These are phyloP conservation scores for Magnusiomyces paraingens DNA, from an alignment of 1,139 yeast genomes.

Conservation along the genomic window DNA sequence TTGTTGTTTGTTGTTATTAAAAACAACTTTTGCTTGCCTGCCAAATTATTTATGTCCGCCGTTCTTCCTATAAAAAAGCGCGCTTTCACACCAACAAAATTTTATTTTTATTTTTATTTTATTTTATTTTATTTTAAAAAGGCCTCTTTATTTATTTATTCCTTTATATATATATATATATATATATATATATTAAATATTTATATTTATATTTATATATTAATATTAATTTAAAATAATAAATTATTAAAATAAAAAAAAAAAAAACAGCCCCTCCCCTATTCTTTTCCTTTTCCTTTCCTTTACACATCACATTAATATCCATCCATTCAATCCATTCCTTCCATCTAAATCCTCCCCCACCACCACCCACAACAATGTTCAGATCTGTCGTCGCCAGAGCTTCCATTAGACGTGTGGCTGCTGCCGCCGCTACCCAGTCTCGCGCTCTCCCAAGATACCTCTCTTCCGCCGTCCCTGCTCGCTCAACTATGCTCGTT, in stretches of 20 bases:
- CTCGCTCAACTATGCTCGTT: constrained; percentile 6
- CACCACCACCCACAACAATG: constrained; percentile 5
- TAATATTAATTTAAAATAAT: too few relatives aligned
- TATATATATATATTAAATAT: too few relatives aligned
- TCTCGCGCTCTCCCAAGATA: constrained; percentile 2
- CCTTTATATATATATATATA: too few relatives aligned
- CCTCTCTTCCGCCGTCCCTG: constrained; percentile 9
- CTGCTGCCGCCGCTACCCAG: constrained; percentile 11
- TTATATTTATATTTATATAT: too few relatives aligned
- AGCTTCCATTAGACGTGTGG: constrained; percentile 10
- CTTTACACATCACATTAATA: not conserved
- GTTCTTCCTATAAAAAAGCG: too few relatives aligned
- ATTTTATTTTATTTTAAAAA: not conserved
- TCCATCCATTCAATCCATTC: not conserved
- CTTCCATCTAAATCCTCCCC: not conserved
- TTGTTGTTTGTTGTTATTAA: too few relatives aligned
- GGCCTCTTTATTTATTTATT: not conserved
- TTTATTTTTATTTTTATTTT: not conserved
- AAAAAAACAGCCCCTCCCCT: not conserved
- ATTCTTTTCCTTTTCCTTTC: not conserved
- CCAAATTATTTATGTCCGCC: not conserved
- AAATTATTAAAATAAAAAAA: too few relatives aligned
- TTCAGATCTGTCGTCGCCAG: constrained; percentile 12
- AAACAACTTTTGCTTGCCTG: not conserved
- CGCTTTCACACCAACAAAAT: not conserved